Base-by-base conservation (phyloP, 768 basidiomycete species). In the Lactarius quietus region DNA sequence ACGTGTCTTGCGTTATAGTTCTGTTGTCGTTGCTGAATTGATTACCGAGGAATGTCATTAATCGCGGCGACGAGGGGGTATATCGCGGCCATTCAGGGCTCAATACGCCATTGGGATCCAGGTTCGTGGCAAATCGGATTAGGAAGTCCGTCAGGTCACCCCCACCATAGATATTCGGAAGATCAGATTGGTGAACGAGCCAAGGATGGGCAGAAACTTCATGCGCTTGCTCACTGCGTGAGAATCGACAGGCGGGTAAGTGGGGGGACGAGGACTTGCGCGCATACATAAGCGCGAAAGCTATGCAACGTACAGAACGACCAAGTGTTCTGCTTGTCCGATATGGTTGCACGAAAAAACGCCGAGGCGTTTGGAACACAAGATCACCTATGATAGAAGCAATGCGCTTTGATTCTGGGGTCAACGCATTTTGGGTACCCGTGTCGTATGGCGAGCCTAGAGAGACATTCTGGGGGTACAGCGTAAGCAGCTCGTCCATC, bases 321-420 rank as follows among this genome's bases (percentile, higher is more conserved):
- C 73, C 74, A 79, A 0, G 70, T 71, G 1, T 72, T 66, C 64
- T 80, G 76, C 10, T 70, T 77, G 10, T 59, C 65, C 0, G 78
- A 73, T 26, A 0, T 73, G 73, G 2, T 71, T n/a, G 74, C 28
- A 79, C 66, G 63, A 79, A 74, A 62, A 74, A 76, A 18, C 79
- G 73, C 4, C 78, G 73, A 28, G 73, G 74, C 9, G 72, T 74
- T 38, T 78, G 73, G 67, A 78, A 79, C 15, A 61, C 51, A 6
- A 71, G 54, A 63, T 81, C 80, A 1, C 80, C 79, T 45, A 73
- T 72, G 15, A 78, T 65, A 0, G 78, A 77, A 1, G 79, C 75
- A 12, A 79, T 63, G 5, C 79, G 76, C 63, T 80, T 80, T 69
- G 71, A 80, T 67, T 81, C 61, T 6, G 79, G 78, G 4, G 78